Conservation (phyloP, 305 asterid species). For the Solanum hybrid region DNA sequence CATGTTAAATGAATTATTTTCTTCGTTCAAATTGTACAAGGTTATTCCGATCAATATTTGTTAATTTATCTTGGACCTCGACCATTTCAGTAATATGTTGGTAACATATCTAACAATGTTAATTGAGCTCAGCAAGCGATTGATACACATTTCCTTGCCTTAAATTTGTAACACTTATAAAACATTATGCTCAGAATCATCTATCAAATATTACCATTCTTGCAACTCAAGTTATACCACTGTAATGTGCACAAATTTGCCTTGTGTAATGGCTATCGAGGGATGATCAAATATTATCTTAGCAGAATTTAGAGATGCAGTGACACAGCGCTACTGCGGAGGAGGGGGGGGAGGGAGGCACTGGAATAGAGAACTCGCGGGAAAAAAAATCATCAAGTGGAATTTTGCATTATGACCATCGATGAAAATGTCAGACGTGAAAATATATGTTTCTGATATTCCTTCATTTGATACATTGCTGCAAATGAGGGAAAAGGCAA, state of each 20-base stretch:
- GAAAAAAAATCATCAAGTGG: background rate
- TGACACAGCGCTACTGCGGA: background rate
- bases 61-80: no score
- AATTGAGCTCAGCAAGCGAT: background rate
- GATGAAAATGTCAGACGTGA: background rate
- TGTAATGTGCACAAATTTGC: background rate
- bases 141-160: background rate
- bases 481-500: background rate
- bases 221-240: background rate
- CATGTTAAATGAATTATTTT: background rate
- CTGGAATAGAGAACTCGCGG: background rate
- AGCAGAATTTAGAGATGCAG: background rate
- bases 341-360: background rate
- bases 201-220: background rate
- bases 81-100: background rate
- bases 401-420: background rate
- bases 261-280: background rate
- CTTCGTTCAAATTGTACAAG: background rate
- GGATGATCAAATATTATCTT: background rate
- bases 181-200: background rate
- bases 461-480: constrained; percentile 3
- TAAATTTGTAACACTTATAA: background rate
- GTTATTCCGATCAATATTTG: background rate
- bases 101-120: background rate
- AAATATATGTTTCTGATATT: constrained; percentile 4